Evolutionary conservation across 2,329 filamentous ascomycete species (phyloP).

Genomic region (Neonectria ditissima): DNA sequence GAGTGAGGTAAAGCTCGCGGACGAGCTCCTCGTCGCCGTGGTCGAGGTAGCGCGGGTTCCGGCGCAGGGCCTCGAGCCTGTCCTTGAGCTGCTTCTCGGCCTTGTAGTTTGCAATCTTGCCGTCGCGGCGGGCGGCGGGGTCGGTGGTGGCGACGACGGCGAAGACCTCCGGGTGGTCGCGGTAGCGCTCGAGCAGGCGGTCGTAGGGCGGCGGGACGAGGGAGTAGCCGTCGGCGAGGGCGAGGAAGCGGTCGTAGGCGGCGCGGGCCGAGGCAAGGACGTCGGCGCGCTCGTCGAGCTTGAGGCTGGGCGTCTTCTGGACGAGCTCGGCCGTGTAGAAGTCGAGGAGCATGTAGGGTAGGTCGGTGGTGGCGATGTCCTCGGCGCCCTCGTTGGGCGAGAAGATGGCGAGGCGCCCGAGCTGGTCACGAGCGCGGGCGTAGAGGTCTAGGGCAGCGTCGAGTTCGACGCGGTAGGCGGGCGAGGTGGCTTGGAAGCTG

Average conservation of each 20-base stretch:
- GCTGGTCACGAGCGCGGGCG: slow-evolving; percentile 76
- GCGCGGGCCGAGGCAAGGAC: slow-evolving; percentile 73
- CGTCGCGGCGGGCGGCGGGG: slow-evolving; percentile 77
- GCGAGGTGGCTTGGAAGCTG: slow-evolving; percentile 72
- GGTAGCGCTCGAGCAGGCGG: slow-evolving; percentile 78
- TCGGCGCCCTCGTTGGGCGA: slow-evolving; percentile 91
- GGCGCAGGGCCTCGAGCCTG: slow-evolving; percentile 74
- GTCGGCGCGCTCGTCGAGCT: slow-evolving; percentile 67
- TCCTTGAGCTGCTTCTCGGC: slow-evolving; percentile 87
- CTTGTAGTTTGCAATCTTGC: slow-evolving; percentile 87
- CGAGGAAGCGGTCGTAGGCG: slow-evolving; percentile 83
- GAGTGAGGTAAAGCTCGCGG: slow-evolving; percentile 81
- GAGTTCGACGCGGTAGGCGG: slow-evolving; percentile 76
- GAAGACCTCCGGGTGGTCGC: slow-evolving; percentile 78
- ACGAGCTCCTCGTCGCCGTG: slow-evolving; percentile 86
- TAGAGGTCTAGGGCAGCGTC: slow-evolving; percentile 76
- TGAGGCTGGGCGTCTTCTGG: slow-evolving; percentile 70
- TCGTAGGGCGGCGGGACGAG: slow-evolving; percentile 74
- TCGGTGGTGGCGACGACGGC: slow-evolving; percentile 73
- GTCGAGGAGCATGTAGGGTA: slow-evolving; percentile 86
- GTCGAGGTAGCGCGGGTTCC: slow-evolving; percentile 64
- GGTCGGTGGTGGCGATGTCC: slow-evolving; percentile 84
- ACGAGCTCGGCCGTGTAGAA: slow-evolving; percentile 84
- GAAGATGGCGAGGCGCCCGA: slow-evolving; percentile 82
- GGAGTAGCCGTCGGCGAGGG: slow-evolving; percentile 81